Evolutionary conservation across 2,329 filamentous ascomycete species (phyloP).

Genomic region (Dichotomopilus funicola): DNA sequence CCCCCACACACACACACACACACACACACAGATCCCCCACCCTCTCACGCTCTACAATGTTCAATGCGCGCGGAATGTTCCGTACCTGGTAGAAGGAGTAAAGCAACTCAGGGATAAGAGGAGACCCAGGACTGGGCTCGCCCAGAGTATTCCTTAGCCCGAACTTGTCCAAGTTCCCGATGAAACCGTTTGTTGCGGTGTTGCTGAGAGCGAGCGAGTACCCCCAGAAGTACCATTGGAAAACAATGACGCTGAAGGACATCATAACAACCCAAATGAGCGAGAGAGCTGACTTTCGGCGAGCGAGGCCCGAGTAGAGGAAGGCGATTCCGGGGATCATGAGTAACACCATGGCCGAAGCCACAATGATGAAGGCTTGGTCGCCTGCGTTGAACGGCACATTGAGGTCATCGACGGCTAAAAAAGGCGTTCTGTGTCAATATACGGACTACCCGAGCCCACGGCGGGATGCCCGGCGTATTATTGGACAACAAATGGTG

Average conservation of each 20-base stretch:
- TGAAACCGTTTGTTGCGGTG: slow-evolving; percentile 78
- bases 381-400: slow-evolving; percentile 92
- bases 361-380: slow-evolving; percentile 85
- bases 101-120: slow-evolving; percentile 79
- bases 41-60: neutral
- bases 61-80: neutral
- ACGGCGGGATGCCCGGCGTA: neutral
- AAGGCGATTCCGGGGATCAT: slow-evolving; percentile 98
- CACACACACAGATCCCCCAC: neutral
- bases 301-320: slow-evolving; percentile 94
- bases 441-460: neutral
- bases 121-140: slow-evolving; percentile 78
- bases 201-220: slow-evolving; percentile 90
- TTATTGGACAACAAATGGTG: neutral
- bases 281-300: slow-evolving; percentile 92
- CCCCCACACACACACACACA: neutral
- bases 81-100: slow-evolving; percentile 89
- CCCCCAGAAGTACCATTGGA: slow-evolving; percentile 99
- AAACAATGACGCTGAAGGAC: slow-evolving; percentile 81
- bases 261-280: slow-evolving; percentile 98
- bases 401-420: slow-evolving; percentile 82
- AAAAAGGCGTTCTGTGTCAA: neutral
- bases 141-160: slow-evolving; percentile 80
- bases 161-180: slow-evolving; percentile 84
- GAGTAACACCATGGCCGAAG: slow-evolving; percentile 86